Evolutionary conservation across 306 rosid genomes (phyloP).

Genomic region (Coriaria nepalensis): DNA sequence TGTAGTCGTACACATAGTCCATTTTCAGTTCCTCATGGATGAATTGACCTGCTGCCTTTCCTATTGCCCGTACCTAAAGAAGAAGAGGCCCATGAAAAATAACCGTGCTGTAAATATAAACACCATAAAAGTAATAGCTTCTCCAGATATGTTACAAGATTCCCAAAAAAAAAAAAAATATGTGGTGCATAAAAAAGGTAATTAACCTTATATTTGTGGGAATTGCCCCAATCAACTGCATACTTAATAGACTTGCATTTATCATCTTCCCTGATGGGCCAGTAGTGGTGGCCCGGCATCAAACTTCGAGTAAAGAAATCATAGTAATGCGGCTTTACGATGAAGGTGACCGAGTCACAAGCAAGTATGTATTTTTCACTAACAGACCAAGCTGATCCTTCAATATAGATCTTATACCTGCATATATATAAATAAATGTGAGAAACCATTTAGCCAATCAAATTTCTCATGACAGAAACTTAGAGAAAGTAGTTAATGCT

Average conservation of each 20-base stretch:
- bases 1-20: conserved; percentile 63
- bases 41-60: conserved; percentile 45
- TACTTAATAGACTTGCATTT: conserved; percentile 77
- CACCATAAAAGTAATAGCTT: too few species aligned
- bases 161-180: too few species aligned
- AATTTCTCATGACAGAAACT: not conserved
- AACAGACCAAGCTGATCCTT: conserved; percentile 98
- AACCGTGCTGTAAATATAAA: too few species aligned
- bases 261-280: conserved; percentile 74
- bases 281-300: conserved; percentile 63
- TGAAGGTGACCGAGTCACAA: conserved; percentile 61
- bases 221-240: conserved; percentile 92
- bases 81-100: too few species aligned
- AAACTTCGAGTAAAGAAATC: conserved; percentile 85
- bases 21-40: conserved; percentile 50
- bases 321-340: conserved; percentile 69
- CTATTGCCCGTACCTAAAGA: conserved; percentile 36
- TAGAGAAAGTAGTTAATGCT: not conserved
- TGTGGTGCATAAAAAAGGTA: too few species aligned
- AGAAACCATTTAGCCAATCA: not conserved
- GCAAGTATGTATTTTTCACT: conserved; percentile 88
- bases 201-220: conserved; percentile 50
- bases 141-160: too few species aligned
- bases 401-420: conserved; percentile 86
- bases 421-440: conserved; percentile 7